phyloP scores from a whole-genome alignment of 352 stramenopile genomes.

The Phytophthora syringae region DNA sequence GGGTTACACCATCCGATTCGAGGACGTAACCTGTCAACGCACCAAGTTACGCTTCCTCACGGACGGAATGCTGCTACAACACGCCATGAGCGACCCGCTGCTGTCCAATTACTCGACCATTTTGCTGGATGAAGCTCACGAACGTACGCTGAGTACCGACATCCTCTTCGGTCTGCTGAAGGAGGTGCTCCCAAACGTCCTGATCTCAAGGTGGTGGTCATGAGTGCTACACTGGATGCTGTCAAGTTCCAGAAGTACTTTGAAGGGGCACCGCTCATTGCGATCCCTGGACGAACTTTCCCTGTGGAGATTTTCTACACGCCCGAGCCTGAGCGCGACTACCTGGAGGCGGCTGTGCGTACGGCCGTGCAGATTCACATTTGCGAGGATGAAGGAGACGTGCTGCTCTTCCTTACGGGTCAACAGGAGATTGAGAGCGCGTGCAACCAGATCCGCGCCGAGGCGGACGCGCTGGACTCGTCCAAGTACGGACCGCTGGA shows the following conservation, averaged over 20 bases:
- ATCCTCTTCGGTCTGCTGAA: conserved; percentile 98
- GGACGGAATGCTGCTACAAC: conserved; percentile 96
- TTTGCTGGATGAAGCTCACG: conserved; percentile 98
- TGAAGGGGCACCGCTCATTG: conserved; percentile 91
- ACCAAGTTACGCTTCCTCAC: conserved; percentile 89
- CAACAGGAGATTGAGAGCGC: conserved; percentile 99
- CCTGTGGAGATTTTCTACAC: conserved; percentile 99
- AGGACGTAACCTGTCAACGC: conserved; percentile 92
- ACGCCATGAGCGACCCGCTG: conserved; percentile 97
- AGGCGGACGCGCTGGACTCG: conserved; percentile 90
- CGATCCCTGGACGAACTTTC: conserved; percentile 97
- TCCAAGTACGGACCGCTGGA: conserved; percentile 95
- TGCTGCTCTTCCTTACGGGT: conserved; percentile 99
- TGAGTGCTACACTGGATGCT: conserved; percentile 98
- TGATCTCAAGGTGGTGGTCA: conserved; percentile 99
- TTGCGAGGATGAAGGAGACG: conserved; percentile 96
- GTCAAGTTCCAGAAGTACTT: conserved; percentile 97
- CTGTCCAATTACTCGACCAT: conserved; percentile 97
- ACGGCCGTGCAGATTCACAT: conserved; percentile 97
- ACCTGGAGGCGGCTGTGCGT: conserved; percentile 94
- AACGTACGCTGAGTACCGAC: conserved; percentile 97
- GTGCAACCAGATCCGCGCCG: conserved; percentile 91
- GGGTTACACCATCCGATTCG: conserved; percentile 99
- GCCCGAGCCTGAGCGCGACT: conserved; percentile 96
- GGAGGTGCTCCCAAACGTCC: conserved; percentile 94